Conservation (phyloP, 345 rosid species). For the Capsella bursapastoris region DNA sequence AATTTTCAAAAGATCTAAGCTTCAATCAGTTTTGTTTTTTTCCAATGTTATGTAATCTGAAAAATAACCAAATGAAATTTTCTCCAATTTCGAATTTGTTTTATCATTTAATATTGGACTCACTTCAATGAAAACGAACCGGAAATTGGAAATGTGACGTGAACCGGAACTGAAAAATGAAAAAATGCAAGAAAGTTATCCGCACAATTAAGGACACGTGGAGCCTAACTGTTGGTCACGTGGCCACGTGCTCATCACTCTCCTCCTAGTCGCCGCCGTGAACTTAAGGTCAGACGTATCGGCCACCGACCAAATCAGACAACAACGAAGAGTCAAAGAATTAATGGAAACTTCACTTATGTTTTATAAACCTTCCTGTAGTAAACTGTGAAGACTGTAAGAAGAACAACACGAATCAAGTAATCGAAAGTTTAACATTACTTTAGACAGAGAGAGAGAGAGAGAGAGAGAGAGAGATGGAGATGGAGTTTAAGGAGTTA, state of each 20-base stretch:
- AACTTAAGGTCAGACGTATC: neutral
- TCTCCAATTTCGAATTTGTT: neutral
- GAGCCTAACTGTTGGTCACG: neutral
- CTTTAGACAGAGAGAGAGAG: neutral
- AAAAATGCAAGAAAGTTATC: neutral
- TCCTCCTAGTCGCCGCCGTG: neutral
- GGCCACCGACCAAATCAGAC: neutral
- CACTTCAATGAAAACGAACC: neutral
- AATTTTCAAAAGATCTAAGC: neutral
- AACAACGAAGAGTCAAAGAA: neutral
- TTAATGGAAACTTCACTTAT: neutral
- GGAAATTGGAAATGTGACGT: neutral
- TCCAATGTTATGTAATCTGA: no score
- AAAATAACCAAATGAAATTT: neutral
- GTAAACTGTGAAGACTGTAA: neutral
- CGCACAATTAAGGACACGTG: neutral
- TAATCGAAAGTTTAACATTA: constrained; percentile 1
- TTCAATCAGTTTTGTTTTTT: neutral
- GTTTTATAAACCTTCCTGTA: neutral
- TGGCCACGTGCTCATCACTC: neutral
- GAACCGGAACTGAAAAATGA: neutral
- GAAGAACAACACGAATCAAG: neutral
- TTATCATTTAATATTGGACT: neutral
- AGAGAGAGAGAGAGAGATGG: constrained; percentile 15
- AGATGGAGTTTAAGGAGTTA: constrained; percentile 63